Conservation (phyloP, 192 early-diverging fungal genomes). For the Fimicolochytrium jonesii region DNA sequence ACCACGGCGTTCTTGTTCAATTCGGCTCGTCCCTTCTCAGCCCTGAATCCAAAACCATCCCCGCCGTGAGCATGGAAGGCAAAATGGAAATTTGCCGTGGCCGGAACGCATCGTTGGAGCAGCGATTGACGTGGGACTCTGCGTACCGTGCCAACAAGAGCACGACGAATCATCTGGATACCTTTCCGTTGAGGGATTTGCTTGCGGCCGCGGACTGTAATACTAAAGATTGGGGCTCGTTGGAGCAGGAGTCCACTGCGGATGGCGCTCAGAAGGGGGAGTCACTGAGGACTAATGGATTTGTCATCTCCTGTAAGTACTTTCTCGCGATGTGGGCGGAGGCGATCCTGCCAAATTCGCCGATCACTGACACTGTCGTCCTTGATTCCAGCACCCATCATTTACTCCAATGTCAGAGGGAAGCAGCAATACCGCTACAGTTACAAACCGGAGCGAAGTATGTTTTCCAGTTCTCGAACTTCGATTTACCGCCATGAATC, state of each 20-base stretch:
- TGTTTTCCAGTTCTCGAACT: too few species aligned
- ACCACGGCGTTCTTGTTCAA: conserved; percentile 23
- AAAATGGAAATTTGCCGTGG: neutral
- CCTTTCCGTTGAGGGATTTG: conserved; percentile 17
- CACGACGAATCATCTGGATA: conserved; percentile 19
- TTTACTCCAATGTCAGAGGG: conserved; percentile 20
- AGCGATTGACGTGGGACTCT: neutral
- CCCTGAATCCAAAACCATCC: neutral
- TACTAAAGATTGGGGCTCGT: neutral
- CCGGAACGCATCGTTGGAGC: neutral
- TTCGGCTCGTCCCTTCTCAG: neutral
- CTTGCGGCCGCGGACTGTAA: conserved; percentile 4
- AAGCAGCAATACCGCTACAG: too few species aligned
- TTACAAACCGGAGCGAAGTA: conserved; percentile 23
- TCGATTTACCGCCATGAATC: neutral
- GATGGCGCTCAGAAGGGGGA: conserved; percentile 20
- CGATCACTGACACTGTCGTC: neutral
- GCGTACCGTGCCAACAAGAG: neutral
- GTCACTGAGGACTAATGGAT: conserved; percentile 19
- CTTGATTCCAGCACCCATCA: conserved; percentile 10
- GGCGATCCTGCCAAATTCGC: too few species aligned
- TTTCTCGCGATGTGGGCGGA: too few species aligned
- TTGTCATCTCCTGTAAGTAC: conserved; percentile 24
- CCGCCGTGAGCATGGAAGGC: conserved; percentile 8
- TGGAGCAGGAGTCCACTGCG: neutral